phyloP scores from a whole-genome alignment of 306 rosid species.

The apple (Malus domestica) region DNA sequence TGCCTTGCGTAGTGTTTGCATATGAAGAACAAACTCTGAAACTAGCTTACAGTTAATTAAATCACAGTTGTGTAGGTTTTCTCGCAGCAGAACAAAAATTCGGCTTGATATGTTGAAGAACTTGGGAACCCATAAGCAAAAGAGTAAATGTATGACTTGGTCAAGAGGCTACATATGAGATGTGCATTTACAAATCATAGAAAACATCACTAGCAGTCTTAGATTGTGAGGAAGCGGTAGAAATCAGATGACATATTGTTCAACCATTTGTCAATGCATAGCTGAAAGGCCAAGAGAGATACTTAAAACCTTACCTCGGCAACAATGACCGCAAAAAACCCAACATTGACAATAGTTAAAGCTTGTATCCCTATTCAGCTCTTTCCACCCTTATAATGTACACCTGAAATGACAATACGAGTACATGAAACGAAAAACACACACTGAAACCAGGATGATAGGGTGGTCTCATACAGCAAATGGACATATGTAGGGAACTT shows the following conservation, averaged over 20 bases:
- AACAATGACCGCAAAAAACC: neutral
- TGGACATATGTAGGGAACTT: neutral
- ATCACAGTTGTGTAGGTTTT: neutral
- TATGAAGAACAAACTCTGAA: neutral
- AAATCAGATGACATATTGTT: neutral
- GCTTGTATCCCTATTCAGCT: conserved; percentile 16
- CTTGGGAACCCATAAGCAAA: neutral
- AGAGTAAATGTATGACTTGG: neutral
- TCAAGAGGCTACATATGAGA: neutral
- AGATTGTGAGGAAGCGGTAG: neutral
- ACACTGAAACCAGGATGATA: neutral
- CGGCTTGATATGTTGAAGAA: neutral
- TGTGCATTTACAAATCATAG: neutral
- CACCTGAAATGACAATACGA: conserved; percentile 37
- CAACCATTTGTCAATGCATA: neutral
- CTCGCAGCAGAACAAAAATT: neutral
- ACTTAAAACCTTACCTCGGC: neutral
- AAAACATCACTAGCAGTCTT: neutral
- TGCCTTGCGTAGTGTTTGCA: neutral
- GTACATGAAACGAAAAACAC: neutral
- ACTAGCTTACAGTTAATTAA: neutral
- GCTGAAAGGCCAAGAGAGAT: neutral
- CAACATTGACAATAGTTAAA: conserved; percentile 10
- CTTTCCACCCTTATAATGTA: conserved; percentile 49
- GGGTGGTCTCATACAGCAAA: neutral